A percentile compares a stretch with the other conserved stretches of the same genome.
Evolutionary conservation across 305 asterid species (phyloP).

Genomic region (Euphrasia arctica): DNA sequence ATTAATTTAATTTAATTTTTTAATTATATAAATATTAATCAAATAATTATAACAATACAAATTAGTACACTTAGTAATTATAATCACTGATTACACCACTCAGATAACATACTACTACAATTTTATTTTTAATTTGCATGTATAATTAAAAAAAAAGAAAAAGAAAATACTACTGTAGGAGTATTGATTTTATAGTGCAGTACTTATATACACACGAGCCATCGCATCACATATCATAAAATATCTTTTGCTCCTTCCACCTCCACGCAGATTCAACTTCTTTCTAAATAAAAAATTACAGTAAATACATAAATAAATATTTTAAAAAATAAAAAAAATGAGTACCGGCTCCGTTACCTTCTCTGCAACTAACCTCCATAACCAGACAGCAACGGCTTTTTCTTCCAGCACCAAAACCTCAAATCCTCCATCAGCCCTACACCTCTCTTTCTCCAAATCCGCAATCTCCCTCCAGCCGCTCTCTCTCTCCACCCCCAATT

Average conservation of each 20-base stretch:
- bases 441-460: conserved; percentile 21
- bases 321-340: conserved; percentile 11
- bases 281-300: neutral
- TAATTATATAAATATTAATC: too few species aligned
- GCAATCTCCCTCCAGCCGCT: conserved; percentile 24
- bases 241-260: conserved; percentile 13
- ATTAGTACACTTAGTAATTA: too few species aligned
- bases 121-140: too few species aligned
- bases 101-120: too few species aligned
- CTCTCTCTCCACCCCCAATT: conserved; percentile 22
- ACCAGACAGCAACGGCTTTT: conserved; percentile 15
- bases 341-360: conserved; percentile 25
- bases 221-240: neutral
- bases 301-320: neutral
- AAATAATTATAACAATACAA: too few species aligned
- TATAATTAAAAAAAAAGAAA: too few species aligned
- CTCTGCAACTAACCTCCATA: conserved; percentile 27
- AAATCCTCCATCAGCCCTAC: conserved; percentile 1
- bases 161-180: too few species aligned
- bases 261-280: conserved; percentile 25
- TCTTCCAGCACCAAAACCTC: conserved; percentile 12
- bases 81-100: too few species aligned
- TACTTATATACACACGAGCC: neutral
- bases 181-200: neutral
- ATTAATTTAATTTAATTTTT: too few species aligned